Evolutionary conservation across 305 asterid genomes (phyloP).

Genomic region (Fraxinus nigra): DNA sequence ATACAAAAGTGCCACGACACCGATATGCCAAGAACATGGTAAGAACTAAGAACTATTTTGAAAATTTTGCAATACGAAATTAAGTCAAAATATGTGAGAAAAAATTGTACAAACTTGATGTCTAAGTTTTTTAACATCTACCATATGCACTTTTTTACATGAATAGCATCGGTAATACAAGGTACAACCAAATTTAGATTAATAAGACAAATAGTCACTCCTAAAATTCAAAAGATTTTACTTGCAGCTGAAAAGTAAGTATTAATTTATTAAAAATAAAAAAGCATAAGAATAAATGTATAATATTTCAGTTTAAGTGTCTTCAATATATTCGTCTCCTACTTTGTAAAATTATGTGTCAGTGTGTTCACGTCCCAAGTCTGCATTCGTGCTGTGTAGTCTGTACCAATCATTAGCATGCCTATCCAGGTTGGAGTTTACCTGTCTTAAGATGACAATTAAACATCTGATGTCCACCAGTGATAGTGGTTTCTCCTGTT

Average conservation of each 20-base stretch:
- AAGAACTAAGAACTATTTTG: neutral
- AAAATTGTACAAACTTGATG: neutral
- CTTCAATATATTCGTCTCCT: neutral
- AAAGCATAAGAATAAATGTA: neutral
- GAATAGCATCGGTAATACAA: neutral
- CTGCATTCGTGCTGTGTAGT: neutral
- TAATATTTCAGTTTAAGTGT: neutral
- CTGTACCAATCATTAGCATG: neutral
- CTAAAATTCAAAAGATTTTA: neutral
- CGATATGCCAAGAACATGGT: neutral
- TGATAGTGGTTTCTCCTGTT: conserved; percentile 84
- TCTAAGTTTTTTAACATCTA: neutral
- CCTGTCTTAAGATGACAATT: conserved; percentile 91
- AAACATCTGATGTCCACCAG: conserved; percentile 74
- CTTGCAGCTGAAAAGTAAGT: neutral
- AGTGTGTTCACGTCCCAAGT: neutral
- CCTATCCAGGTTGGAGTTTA: conserved; percentile 27
- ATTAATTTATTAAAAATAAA: neutral
- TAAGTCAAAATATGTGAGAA: neutral
- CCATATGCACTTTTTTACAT: neutral
- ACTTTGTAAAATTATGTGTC: neutral
- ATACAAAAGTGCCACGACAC: neutral
- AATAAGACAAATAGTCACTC: neutral
- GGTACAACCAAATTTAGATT: neutral
- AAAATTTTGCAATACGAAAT: neutral